These are phyloP conservation scores for Lagerstroemia speciosa DNA, from an alignment of 345 rosid species.

Conservation along the genomic window DNA sequence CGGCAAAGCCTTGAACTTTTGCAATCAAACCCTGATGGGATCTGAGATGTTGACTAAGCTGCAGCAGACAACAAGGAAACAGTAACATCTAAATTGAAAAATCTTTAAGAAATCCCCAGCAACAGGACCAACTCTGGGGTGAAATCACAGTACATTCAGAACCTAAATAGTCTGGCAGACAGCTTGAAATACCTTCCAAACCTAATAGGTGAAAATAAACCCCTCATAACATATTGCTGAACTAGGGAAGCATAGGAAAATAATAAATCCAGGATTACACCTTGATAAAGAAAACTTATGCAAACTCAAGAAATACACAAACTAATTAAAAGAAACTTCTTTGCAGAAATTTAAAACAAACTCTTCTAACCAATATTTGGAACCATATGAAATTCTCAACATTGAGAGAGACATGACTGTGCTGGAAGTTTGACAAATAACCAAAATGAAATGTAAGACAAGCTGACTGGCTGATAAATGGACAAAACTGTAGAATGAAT, in stretches of 20 bases:
- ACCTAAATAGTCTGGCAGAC: background rate
- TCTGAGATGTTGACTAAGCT: background rate
- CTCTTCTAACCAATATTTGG: background rate
- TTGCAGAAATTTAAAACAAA: background rate
- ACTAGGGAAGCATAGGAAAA: background rate
- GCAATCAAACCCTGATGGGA: background rate
- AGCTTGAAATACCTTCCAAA: background rate
- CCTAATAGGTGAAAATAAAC: background rate
- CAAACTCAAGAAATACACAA: background rate
- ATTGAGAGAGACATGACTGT: slow-evolving; percentile 7
- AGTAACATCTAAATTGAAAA: background rate
- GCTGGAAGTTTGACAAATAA: slow-evolving; percentile 14
- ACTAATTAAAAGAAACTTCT: background rate
- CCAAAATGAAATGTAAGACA: slow-evolving; percentile 23
- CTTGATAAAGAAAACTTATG: background rate
- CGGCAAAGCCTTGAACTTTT: background rate
- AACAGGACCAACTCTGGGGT: background rate
- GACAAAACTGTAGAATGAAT: slow-evolving; percentile 26
- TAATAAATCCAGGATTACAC: background rate
- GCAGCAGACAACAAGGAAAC: background rate
- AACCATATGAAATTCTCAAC: background rate
- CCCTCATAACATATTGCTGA: background rate
- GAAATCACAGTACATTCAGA: background rate
- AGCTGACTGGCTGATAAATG: slow-evolving; percentile 25
- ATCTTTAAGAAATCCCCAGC: background rate